Evolutionary conservation across 2,329 filamentous ascomycete species (phyloP).

Genomic region (Diaporthe capsici): DNA sequence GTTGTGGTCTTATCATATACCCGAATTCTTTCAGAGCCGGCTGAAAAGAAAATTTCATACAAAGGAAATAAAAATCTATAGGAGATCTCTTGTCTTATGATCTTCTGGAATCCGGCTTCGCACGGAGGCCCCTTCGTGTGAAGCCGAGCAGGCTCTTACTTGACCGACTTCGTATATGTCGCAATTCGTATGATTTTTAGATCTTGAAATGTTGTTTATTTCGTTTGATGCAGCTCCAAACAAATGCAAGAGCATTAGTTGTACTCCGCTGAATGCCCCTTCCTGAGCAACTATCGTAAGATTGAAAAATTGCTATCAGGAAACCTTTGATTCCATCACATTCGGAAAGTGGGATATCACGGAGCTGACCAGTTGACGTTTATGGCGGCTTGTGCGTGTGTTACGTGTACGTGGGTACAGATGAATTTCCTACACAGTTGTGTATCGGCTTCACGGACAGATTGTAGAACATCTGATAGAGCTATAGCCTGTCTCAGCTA

Average conservation of each 20-base stretch:
- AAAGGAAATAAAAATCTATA: too few relatives aligned
- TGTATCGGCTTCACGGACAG: background rate
- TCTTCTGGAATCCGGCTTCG: background rate
- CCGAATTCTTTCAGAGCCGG: fast-evolving
- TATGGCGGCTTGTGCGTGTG: background rate
- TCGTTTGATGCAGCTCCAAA: too few relatives aligned
- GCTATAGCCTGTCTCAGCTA: background rate
- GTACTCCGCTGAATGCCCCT: background rate
- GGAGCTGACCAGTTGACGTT: background rate
- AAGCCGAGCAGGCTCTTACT: fast-evolving
- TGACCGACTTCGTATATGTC: background rate
- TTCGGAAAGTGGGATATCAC: background rate
- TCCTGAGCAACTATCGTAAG: too few relatives aligned
- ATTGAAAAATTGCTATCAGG: too few relatives aligned
- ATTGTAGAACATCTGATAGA: too few relatives aligned
- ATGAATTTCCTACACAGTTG: background rate
- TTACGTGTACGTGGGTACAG: background rate
- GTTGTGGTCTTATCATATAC: too few relatives aligned
- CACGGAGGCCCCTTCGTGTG: background rate
- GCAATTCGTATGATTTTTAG: too few relatives aligned
- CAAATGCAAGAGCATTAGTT: background rate
- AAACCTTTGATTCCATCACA: background rate
- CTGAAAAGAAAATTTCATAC: background rate
- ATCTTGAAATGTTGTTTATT: too few relatives aligned
- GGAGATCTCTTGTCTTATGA: background rate